These are phyloP conservation scores for Cyanidiococcus yangmingshanensis DNA, from an alignment of 23 red algal species.

Conservation along the genomic window DNA sequence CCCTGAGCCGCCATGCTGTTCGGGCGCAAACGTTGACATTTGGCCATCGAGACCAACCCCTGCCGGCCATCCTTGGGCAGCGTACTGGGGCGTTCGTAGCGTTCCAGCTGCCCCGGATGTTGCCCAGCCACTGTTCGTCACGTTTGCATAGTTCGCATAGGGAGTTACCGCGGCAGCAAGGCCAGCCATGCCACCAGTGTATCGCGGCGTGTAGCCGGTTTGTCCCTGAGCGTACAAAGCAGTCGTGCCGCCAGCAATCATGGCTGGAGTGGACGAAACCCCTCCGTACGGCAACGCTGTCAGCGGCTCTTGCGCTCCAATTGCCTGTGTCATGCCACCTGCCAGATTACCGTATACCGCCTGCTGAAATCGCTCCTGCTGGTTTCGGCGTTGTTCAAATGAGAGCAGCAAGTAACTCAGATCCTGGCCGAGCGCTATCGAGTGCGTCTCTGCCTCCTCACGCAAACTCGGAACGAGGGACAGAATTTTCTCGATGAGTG, in stretches of 20 bases:
- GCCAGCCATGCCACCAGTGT: background rate
- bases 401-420: conserved; percentile 9
- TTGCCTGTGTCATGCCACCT: background rate
- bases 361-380: background rate
- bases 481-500: conserved; percentile 13
- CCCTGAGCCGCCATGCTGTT: background rate
- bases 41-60: background rate
- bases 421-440: conserved; percentile 6
- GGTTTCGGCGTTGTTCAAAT: background rate
- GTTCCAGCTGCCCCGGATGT: background rate
- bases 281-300: background rate
- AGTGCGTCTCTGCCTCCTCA: conserved; percentile 4
- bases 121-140: background rate
- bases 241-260: background rate
- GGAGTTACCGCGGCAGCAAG: background rate
- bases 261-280: background rate
- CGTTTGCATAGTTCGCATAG: background rate
- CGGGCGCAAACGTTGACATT: background rate
- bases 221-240: background rate
- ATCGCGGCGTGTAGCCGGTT: conserved; percentile 15
- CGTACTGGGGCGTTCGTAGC: background rate
- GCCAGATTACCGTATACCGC: background rate
- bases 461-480: background rate
- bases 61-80: background rate
- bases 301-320: background rate